These are phyloP conservation scores for Nymphaea thermarum DNA, from an alignment of 164 flowering plant species.

Conservation along the genomic window DNA sequence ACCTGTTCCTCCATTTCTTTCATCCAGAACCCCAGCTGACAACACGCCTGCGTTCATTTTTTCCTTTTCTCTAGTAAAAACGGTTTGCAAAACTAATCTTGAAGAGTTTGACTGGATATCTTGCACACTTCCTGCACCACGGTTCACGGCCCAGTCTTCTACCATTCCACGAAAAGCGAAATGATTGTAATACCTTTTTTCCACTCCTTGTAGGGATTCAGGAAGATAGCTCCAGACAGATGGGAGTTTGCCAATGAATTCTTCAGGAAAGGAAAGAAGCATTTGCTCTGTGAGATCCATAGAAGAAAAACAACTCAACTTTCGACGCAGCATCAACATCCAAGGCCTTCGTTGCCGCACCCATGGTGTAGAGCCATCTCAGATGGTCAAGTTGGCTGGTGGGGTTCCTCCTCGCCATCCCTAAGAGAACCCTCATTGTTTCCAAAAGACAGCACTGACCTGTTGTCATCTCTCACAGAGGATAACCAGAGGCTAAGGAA, in stretches of 20 bases:
- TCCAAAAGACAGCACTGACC: conserved; percentile 5
- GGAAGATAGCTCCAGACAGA: conserved; percentile 25
- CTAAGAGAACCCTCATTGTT: background rate
- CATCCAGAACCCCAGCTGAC: too few relatives aligned
- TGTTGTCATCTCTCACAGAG: conserved; percentile 29
- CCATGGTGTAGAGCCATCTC: background rate
- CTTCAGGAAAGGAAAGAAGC: conserved; percentile 29
- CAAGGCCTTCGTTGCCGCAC: conserved; percentile 20
- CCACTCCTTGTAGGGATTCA: conserved; percentile 16
- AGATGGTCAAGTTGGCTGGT: conserved; percentile 24
- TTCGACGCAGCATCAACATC: conserved; percentile 23
- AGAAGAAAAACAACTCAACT: conserved; percentile 52
- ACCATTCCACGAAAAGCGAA: too few relatives aligned
- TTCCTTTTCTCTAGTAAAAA: too few relatives aligned
- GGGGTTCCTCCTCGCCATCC: conserved; percentile 21
- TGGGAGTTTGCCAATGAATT: conserved; percentile 35
- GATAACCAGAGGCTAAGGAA: conserved; percentile 59
- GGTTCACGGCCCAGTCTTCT: too few relatives aligned
- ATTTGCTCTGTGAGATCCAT: conserved; percentile 63
- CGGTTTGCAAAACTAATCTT: too few relatives aligned
- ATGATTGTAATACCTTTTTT: background rate
- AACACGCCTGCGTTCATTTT: too few relatives aligned
- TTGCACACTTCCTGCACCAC: too few relatives aligned
- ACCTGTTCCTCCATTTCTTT: too few relatives aligned
- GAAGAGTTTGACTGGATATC: too few relatives aligned